phyloP scores from a whole-genome alignment of 805 yeast genomes.

The Monosporozyma aerobia region DNA sequence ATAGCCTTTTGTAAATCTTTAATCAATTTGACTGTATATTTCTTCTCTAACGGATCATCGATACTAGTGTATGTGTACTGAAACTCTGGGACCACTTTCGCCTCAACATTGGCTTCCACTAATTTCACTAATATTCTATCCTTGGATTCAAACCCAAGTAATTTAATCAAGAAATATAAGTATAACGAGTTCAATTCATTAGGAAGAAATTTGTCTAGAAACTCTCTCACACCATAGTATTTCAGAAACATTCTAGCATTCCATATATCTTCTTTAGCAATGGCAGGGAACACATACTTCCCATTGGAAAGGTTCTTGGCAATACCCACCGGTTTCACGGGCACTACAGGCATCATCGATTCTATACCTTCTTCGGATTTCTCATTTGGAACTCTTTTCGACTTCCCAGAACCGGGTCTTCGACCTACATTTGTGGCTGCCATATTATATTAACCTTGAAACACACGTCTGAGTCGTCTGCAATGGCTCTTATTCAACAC shows the following conservation, averaged over 20 bases:
- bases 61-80: conserved; percentile 10
- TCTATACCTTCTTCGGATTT: neutral
- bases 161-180: conserved; percentile 44
- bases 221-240: conserved; percentile 47
- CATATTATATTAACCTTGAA: neutral
- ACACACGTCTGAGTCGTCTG: too few species aligned
- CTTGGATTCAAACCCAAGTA: conserved; percentile 50
- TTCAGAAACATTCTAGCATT: conserved; percentile 48
- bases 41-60: conserved; percentile 34
- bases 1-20: conserved; percentile 53
- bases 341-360: conserved; percentile 11
- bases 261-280: conserved; percentile 36
- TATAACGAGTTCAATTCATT: conserved; percentile 50
- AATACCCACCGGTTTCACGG: conserved; percentile 13
- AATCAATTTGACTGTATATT: conserved; percentile 39
- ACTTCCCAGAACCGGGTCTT: neutral
- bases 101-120: neutral
- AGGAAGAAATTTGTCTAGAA: conserved; percentile 54
- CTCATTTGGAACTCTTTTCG: neutral
- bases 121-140: conserved; percentile 13
- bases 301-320: conserved; percentile 21
- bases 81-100: conserved; percentile 6
- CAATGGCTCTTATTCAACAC: too few species aligned
- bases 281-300: conserved; percentile 30
- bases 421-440: neutral